Percentiles rank a stretch among this genome's conserved stretches.
phyloP scores from a whole-genome alignment of 768 basidiomycete species.

The Tylopilus balloui region DNA sequence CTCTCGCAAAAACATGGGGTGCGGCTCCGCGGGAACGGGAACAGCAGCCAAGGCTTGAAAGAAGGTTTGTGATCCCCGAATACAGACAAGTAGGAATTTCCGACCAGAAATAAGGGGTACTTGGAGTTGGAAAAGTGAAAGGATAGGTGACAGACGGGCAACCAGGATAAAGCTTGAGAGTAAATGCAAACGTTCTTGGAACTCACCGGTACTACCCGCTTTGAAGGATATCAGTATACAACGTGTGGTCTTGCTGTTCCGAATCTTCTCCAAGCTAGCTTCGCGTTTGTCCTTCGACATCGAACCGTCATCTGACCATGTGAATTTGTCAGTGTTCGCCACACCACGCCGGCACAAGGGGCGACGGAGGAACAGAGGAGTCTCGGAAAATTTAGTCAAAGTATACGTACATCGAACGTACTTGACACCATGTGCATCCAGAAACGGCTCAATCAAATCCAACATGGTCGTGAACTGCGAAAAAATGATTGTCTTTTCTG shows the following conservation, averaged over 20 bases:
- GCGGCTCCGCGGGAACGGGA: conserved; percentile 3
- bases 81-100: not conserved
- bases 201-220: conserved; percentile 85
- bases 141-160: not conserved
- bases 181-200: not conserved
- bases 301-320: conserved; percentile 73
- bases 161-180: not conserved
- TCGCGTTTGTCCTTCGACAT: conserved; percentile 79
- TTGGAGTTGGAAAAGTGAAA: not conserved
- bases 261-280: conserved; percentile 68
- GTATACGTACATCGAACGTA: conserved; percentile 79
- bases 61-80: too few relatives aligned
- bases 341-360: not conserved
- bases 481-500: conserved; percentile 95
- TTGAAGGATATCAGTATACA: conserved; percentile 96
- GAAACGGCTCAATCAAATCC: conserved; percentile 81
- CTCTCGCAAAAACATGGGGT: not conserved
- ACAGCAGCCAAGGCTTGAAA: too few relatives aligned
- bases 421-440: conserved; percentile 59
- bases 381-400: not conserved
- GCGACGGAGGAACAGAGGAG: not conserved
- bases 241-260: conserved; percentile 47
- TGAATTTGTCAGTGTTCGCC: conserved; percentile 4
- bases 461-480: conserved; percentile 90
- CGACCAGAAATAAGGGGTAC: not conserved